phyloP scores from a whole-genome alignment of 116 monocot genomes.

The Iris pallida region DNA sequence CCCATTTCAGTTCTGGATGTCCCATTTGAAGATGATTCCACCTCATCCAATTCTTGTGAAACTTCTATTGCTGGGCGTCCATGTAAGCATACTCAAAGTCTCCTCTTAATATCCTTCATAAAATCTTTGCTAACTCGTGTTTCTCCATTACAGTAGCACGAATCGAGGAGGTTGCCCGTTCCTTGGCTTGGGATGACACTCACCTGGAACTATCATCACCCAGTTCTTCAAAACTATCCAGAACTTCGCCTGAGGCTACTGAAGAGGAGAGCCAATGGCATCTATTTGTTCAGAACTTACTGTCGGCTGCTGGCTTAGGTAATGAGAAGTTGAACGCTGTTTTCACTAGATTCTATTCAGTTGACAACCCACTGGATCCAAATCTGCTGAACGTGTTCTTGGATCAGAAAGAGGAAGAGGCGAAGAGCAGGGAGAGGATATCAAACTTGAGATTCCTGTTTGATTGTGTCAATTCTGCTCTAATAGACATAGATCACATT shows the following conservation, averaged over 20 bases:
- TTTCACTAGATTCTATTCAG: constrained; percentile 35
- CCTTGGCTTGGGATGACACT: constrained; percentile 29
- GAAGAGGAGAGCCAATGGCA: constrained; percentile 20
- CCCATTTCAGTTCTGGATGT: constrained; percentile 30
- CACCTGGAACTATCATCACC: constrained; percentile 15
- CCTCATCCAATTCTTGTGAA: constrained; percentile 21
- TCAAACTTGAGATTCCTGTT: constrained; percentile 49
- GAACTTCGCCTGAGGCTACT: constrained; percentile 5
- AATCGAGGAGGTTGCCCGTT: constrained; percentile 35
- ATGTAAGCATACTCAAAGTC: constrained; percentile 2
- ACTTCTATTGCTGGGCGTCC: not conserved
- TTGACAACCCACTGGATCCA: constrained; percentile 40
- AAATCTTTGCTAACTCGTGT: not conserved
- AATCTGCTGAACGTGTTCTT: constrained; percentile 30
- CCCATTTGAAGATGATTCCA: constrained; percentile 30
- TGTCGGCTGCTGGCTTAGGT: constrained; percentile 34
- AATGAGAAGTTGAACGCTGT: constrained; percentile 8
- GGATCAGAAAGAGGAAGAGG: constrained; percentile 39
- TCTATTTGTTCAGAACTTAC: constrained; percentile 23
- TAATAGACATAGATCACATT: constrained; percentile 25
- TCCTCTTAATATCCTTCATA: not conserved
- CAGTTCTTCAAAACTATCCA: constrained; percentile 10
- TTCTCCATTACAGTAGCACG: constrained; percentile 25
- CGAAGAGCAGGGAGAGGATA: constrained; percentile 32
- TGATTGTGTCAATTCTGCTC: constrained; percentile 44